These are phyloP conservation scores for Vanrija sp. DNA, from an alignment of 1,284 basidiomycete species.

Conservation along the genomic window DNA sequence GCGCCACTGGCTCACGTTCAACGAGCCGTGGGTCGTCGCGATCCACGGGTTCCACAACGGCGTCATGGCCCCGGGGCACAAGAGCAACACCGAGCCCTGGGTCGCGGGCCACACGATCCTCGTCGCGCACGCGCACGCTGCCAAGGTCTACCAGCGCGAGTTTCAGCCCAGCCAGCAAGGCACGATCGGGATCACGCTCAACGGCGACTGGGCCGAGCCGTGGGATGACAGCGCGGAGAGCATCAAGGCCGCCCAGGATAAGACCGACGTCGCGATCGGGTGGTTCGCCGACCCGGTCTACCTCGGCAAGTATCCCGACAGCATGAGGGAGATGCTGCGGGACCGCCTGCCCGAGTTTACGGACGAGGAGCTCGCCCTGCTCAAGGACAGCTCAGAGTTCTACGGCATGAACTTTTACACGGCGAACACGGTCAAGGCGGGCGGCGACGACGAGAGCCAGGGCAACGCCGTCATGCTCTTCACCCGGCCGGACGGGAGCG, in stretches of 20 bases:
- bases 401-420: constrained; percentile 57
- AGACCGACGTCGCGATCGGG: constrained; percentile 61
- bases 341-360: constrained; percentile 65
- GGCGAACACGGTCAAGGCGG: constrained; percentile 59
- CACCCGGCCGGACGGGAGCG: constrained; percentile 54
- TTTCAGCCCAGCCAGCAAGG: constrained; percentile 51
- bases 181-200: constrained; percentile 68
- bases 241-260: constrained; percentile 61
- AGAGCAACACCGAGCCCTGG: constrained; percentile 66
- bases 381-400: constrained; percentile 52
- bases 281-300: constrained; percentile 62
- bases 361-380: constrained; percentile 58
- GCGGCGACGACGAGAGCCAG: constrained; percentile 55
- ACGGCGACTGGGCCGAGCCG: constrained; percentile 66
- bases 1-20: constrained; percentile 63
- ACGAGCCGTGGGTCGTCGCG: constrained; percentile 71
- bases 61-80: constrained; percentile 43
- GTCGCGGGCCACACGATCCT: constrained; percentile 67
- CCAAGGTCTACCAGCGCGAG: constrained; percentile 60
- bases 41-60: constrained; percentile 56
- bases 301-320: constrained; percentile 65
- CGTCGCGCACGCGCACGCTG: constrained; percentile 64
- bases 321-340: constrained; percentile 60
- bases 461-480: constrained; percentile 53
- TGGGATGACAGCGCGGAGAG: constrained; percentile 63